Base-by-base conservation (phyloP, 768 basidiomycete genomes). In the Amanita inopinata region DNA sequence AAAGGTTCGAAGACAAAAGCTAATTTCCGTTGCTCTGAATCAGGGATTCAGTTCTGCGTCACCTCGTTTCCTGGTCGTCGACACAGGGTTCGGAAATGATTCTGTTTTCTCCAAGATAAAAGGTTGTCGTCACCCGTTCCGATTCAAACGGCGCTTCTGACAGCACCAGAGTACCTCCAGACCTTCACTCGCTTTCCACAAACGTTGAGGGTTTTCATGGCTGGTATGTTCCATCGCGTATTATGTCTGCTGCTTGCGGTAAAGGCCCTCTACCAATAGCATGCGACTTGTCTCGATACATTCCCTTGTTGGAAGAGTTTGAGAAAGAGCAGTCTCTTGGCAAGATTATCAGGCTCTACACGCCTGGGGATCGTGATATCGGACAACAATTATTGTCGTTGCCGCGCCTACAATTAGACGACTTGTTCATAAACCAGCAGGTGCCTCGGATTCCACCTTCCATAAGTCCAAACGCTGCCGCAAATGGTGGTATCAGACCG, bases 21-120 rank as follows among this genome's bases (percentile, higher is more conserved):
- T 17, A 30, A 46, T 10, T 32, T 33, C 5, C 23, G 10, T 11
- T 11, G 17, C n/a, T n/a, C 11, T 34, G 30, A 46, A 41, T 31
- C 34, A 74, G 69, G 80, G 85, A 31, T 84, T 89, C 50, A 82
- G 77, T 46, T 78, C 83, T 54, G 69, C 80, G 5, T 83, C 81
- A 18, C 78, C 82, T 10, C 72, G 83, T 32, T 87, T 87, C 60
- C 63, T 67, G 24, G 57, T 78, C 48, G 71, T 84, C 40, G 86
- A 88, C 56, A 78, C 79, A 34, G 83, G 83, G 18, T 66, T 68
- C 40, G 69, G 69, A 42, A 76, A 72, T 48, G 81, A 83, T 33
- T 68, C 70, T 20, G 64, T 71, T 4, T 79, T 78, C 54, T 62
- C 66, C 17, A 89, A 87, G 59, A 78, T 89, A 45, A 75, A 74